Conservation (phyloP, 495 filamentous ascomycete genomes). For the Neurospora sp. region DNA sequence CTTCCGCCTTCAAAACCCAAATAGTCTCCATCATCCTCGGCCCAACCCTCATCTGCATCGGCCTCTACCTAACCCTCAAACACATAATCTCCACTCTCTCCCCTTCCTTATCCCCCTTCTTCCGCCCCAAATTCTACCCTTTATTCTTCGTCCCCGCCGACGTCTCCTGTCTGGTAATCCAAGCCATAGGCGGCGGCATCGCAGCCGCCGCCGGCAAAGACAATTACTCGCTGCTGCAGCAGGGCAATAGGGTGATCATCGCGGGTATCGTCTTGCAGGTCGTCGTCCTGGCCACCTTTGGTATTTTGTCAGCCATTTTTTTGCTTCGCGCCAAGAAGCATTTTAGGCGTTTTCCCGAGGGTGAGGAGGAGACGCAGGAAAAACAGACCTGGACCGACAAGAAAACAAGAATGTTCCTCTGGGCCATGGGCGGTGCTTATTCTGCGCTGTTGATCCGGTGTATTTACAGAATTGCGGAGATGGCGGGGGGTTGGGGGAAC, state of each 20-base stretch:
- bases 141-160: constrained; percentile 57
- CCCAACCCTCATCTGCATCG: constrained; percentile 55
- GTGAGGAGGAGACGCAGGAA: constrained; percentile 15
- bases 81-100: constrained; percentile 26
- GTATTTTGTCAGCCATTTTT: constrained; percentile 37
- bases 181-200: constrained; percentile 56
- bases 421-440: constrained; percentile 45
- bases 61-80: constrained; percentile 58
- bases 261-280: constrained; percentile 64
- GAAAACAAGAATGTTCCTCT: constrained; percentile 44
- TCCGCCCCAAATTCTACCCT: constrained; percentile 52
- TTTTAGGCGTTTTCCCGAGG: constrained; percentile 14
- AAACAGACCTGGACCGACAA: constrained; percentile 11
- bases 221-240: constrained; percentile 21
- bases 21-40: constrained; percentile 58
- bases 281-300: constrained; percentile 49
- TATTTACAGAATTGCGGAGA: constrained; percentile 59
- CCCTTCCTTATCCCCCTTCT: constrained; percentile 16
- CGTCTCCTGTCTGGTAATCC: constrained; percentile 51
- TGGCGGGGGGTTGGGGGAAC: constrained; percentile 60
- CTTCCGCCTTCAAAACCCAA: constrained; percentile 51
- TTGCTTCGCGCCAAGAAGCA: constrained; percentile 28
- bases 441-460: constrained; percentile 53
- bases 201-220: constrained; percentile 41
- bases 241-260: constrained; percentile 58